Percentiles rank a stretch among this genome's conserved stretches.
Conservation (phyloP, 495 filamentous ascomycete genomes). For the Tuber calosporum region DNA sequence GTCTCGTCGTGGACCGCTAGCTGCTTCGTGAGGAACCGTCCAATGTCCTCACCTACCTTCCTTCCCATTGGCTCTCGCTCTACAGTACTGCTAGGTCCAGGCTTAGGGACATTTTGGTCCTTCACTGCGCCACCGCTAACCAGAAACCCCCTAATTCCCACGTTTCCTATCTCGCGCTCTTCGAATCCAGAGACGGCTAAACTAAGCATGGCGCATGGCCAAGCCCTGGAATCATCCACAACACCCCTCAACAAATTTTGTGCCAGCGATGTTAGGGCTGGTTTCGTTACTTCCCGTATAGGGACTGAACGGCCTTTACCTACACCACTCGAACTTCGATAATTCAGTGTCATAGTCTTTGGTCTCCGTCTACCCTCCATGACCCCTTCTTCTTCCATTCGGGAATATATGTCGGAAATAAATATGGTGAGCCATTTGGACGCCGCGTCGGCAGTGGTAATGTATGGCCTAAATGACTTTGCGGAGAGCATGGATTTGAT, state of each 20-base stretch:
- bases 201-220: slow-evolving; percentile 81
- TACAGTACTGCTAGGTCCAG: slow-evolving; percentile 20
- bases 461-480: slow-evolving; percentile 84
- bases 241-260: slow-evolving; percentile 70
- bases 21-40: slow-evolving; percentile 51
- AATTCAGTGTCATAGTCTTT: slow-evolving; percentile 73
- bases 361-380: slow-evolving; percentile 82
- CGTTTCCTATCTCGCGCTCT: slow-evolving; percentile 73
- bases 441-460: slow-evolving; percentile 73
- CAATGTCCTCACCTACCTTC: slow-evolving; percentile 51
- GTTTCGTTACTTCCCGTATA: slow-evolving; percentile 67
- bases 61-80: slow-evolving; percentile 49
- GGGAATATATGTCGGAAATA: slow-evolving; percentile 80
- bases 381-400: slow-evolving; percentile 85
- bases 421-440: slow-evolving; percentile 86
- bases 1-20: slow-evolving; percentile 17
- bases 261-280: slow-evolving; percentile 66
- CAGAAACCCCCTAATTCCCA: slow-evolving; percentile 77
- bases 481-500: slow-evolving; percentile 97
- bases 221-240: slow-evolving; percentile 64
- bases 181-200: slow-evolving; percentile 85
- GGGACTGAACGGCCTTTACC: slow-evolving; percentile 63
- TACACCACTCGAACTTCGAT: slow-evolving; percentile 58
- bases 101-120: slow-evolving; percentile 39
- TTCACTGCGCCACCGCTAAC: slow-evolving; percentile 70